Percentiles rank a stretch among this genome's conserved stretches.
Evolutionary conservation across 2,329 filamentous ascomycete species (phyloP).

Genomic region (Alternaria infectoria): DNA sequence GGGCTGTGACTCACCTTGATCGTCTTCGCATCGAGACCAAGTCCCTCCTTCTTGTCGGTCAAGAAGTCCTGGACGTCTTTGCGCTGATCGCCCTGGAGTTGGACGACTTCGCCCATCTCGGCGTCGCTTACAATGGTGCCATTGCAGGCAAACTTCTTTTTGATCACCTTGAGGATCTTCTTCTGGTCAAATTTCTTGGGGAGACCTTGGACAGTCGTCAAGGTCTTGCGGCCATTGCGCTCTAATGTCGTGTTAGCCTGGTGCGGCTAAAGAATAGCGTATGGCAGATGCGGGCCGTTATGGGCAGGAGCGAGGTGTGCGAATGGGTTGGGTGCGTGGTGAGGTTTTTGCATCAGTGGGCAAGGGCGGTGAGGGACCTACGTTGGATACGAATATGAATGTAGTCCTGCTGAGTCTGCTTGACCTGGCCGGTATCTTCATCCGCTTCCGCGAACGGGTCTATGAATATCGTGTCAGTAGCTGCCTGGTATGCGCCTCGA

Average conservation of each 20-base stretch:
- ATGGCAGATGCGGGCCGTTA: background rate
- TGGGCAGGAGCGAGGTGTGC: background rate
- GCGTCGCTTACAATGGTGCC: constrained; percentile 96
- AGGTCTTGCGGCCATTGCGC: constrained; percentile 99
- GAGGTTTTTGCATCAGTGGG: background rate
- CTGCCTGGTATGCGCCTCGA: constrained; percentile 1
- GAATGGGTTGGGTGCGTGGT: background rate
- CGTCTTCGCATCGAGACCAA: constrained; percentile 93
- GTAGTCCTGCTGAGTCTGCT: constrained; percentile 88
- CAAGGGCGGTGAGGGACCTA: constrained; percentile 54
- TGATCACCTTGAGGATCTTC: constrained; percentile 99
- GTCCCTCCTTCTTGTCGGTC: constrained; percentile 91
- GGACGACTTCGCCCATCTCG: constrained; percentile 99
- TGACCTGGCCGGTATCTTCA: constrained; percentile 96
- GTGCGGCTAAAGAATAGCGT: background rate
- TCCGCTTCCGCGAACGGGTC: constrained; percentile 99
- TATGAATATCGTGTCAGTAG: constrained; percentile 1
- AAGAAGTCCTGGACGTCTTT: constrained; percentile 99
- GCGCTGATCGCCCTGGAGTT: constrained; percentile 98
- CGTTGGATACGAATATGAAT: constrained; percentile 99
- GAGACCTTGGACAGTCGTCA: constrained; percentile 99
- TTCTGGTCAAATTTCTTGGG: constrained; percentile 99
- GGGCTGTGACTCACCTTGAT: constrained; percentile 73
- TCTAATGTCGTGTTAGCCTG: constrained; percentile 66
- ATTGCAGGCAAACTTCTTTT: constrained; percentile 99